Percentiles rank a stretch among this genome's conserved stretches.
These are phyloP conservation scores for Paramyrothecium sp. DNA, from an alignment of 2,329 filamentous ascomycete species.

Conservation along the genomic window DNA sequence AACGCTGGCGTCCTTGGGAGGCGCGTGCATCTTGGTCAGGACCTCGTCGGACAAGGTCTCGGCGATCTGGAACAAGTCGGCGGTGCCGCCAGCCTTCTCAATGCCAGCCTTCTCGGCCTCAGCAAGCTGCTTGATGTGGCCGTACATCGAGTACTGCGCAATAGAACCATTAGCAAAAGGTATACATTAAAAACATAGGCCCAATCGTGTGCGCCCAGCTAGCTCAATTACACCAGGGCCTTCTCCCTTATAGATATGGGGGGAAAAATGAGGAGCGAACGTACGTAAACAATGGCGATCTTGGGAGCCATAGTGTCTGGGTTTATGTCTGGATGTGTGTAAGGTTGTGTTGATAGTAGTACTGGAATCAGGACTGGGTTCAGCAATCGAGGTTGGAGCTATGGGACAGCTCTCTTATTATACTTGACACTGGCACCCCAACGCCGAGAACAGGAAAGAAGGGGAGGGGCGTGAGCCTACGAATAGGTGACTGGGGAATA, in stretches of 20 bases:
- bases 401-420: no score
- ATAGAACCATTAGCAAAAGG: slow-evolving; percentile 9
- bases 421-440: no score
- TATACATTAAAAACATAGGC: no score
- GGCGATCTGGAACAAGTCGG: slow-evolving; percentile 80
- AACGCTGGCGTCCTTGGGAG: slow-evolving; percentile 68
- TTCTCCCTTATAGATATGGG: no score
- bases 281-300: slow-evolving; percentile 85
- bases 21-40: slow-evolving; percentile 87
- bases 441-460: no score
- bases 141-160: slow-evolving; percentile 87
- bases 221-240: no score
- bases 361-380: slow-evolving; percentile 3
- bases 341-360: not conserved
- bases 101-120: slow-evolving; percentile 90
- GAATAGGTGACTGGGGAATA: no score
- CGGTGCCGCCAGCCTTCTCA: slow-evolving; percentile 78
- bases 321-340: slow-evolving; percentile 6
- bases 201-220: no score
- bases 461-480: no score
- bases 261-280: no score
- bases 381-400: slow-evolving; percentile 1
- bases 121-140: slow-evolving; percentile 81
- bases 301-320: slow-evolving; percentile 75
- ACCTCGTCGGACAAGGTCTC: slow-evolving; percentile 88